phyloP scores from a whole-genome alignment of 2,329 filamentous ascomycete species.

The Colletotrichum sojae region DNA sequence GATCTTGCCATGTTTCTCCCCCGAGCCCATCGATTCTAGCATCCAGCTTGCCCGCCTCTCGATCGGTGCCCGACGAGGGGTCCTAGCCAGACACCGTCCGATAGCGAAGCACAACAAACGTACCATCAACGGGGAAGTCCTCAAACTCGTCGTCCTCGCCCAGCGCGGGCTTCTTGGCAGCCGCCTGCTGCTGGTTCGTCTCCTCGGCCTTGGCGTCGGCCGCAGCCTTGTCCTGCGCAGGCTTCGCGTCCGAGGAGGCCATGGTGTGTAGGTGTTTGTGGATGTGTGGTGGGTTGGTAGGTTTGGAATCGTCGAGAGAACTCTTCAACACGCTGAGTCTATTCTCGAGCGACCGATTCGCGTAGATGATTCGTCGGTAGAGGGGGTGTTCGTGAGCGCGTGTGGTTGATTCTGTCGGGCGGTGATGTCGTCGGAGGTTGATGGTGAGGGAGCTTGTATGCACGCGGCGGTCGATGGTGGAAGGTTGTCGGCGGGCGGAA shows the following conservation, averaged over 20 bases:
- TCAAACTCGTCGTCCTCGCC: slow-evolving; percentile 99
- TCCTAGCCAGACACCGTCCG: too few relatives aligned
- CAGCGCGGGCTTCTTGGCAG: slow-evolving; percentile 66
- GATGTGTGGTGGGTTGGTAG: not conserved
- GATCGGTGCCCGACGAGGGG: not conserved
- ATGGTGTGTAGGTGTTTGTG: slow-evolving; percentile 40
- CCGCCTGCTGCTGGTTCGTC: slow-evolving; percentile 72
- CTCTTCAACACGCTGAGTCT: not conserved
- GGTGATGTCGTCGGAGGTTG: not conserved
- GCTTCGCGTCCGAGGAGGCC: slow-evolving; percentile 49
- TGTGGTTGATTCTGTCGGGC: not conserved
- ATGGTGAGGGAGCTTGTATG: slow-evolving; percentile 19
- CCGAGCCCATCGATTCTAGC: not conserved
- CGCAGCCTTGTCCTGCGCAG: slow-evolving; percentile 47
- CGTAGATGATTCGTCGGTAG: slow-evolving; percentile 1
- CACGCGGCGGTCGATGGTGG: slow-evolving; percentile 6
- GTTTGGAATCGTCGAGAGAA: not conserved
- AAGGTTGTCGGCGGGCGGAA: slow-evolving; percentile 38
- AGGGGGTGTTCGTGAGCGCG: not conserved
- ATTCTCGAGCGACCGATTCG: not conserved
- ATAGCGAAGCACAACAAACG: slow-evolving; percentile 42
- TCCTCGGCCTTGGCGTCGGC: slow-evolving; percentile 60
- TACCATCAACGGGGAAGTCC: slow-evolving; percentile 97
- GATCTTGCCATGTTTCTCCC: not conserved
- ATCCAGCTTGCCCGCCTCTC: not conserved